phyloP scores from a whole-genome alignment of 2,329 filamentous ascomycete genomes.

The Colletotrichum noveboracense region DNA sequence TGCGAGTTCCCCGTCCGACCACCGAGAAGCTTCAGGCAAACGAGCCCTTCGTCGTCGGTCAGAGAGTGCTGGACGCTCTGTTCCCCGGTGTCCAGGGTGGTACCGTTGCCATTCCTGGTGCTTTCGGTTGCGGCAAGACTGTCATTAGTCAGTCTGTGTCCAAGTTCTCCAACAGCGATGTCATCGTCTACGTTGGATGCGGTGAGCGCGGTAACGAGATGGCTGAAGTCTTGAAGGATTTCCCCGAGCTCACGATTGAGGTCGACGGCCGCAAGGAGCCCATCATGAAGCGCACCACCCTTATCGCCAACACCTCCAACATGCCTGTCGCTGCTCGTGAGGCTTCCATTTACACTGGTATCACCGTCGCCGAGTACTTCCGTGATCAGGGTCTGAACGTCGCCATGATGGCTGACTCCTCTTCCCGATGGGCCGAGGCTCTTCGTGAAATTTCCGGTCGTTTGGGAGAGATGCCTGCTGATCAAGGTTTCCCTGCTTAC shows the following conservation, averaged over 20 bases:
- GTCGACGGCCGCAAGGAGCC: constrained; percentile 94
- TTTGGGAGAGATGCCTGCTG: constrained; percentile 98
- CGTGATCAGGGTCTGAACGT: constrained; percentile 96
- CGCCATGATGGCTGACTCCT: constrained; percentile 99
- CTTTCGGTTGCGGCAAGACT: constrained; percentile 98
- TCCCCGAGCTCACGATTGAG: constrained; percentile 95
- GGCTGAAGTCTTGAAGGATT: constrained; percentile 99
- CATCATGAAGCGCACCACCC: constrained; percentile 99
- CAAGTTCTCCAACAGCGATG: constrained; percentile 99
- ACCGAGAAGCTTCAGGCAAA: constrained; percentile 91
- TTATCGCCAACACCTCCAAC: constrained; percentile 99
- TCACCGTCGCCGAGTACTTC: constrained; percentile 96
- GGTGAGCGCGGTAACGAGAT: constrained; percentile 98
- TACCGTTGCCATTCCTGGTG: constrained; percentile 96
- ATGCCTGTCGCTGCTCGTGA: constrained; percentile 99
- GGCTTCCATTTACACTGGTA: constrained; percentile 97
- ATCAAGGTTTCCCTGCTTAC: constrained; percentile 99
- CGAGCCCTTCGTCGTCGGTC: constrained; percentile 92
- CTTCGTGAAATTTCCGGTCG: constrained; percentile 98
- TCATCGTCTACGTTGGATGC: constrained; percentile 94
- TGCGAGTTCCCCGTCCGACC: constrained; percentile 90
- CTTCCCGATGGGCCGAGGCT: constrained; percentile 97
- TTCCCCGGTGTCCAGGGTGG: constrained; percentile 97
- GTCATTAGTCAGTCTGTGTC: constrained; percentile 98
- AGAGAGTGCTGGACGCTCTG: constrained; percentile 93